Percentiles rank a stretch among this genome's conserved stretches.
phyloP scores from a whole-genome alignment of 139 green algal species.

The Nannochloris sp. region DNA sequence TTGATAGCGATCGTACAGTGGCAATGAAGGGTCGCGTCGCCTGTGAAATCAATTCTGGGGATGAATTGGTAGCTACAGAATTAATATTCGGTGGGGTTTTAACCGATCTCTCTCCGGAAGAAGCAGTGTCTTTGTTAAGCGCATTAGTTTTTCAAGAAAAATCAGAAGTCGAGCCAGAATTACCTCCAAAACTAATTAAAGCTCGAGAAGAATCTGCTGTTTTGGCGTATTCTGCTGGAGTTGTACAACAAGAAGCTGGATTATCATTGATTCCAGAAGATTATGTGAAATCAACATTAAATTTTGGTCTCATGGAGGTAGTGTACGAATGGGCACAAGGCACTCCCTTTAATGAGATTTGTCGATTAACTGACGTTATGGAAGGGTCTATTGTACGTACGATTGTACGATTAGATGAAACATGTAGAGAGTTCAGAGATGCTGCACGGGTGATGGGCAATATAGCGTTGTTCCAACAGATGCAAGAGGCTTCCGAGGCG shows the following conservation, averaged over 20 bases:
- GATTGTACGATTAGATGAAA: constrained; percentile 84
- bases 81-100: constrained; percentile 82
- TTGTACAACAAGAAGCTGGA: constrained; percentile 48
- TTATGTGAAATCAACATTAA: constrained; percentile 46
- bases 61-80: constrained; percentile 90
- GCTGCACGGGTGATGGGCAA: constrained; percentile 93
- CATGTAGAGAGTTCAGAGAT: constrained; percentile 63
- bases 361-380: constrained; percentile 81
- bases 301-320: constrained; percentile 73
- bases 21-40: constrained; percentile 60
- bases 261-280: constrained; percentile 64
- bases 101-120: constrained; percentile 59
- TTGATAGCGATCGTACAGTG: constrained; percentile 63
- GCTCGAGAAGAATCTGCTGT: constrained; percentile 34
- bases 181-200: constrained; percentile 43
- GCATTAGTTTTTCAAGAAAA: constrained; percentile 96
- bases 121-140: constrained; percentile 86
- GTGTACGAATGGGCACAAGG: constrained; percentile 94
- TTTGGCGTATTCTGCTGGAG: constrained; percentile 49
- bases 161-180: constrained; percentile 53
- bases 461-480: constrained; percentile 75
- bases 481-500: constrained; percentile 71
- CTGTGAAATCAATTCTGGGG: constrained; percentile 88
- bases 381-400: constrained; percentile 91
- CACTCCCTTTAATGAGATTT: constrained; percentile 85